Percentiles rank a stretch among this genome's conserved stretches.
Conservation (phyloP, 768 basidiomycete species). For the Pleurotus djamor region DNA sequence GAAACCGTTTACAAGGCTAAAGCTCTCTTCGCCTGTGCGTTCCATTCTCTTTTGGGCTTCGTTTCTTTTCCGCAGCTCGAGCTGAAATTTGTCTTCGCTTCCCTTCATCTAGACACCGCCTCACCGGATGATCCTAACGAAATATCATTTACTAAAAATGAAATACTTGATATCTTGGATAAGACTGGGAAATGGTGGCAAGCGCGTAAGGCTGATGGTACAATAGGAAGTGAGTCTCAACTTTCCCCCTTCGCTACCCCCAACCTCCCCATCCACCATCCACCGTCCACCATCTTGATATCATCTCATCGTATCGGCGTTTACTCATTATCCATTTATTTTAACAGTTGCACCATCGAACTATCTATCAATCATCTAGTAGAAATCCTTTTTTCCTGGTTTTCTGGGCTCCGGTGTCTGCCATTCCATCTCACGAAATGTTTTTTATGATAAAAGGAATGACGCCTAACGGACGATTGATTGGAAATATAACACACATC, state of each 20-base stretch:
- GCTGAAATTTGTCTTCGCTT: neutral
- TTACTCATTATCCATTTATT: slow-evolving; percentile 11
- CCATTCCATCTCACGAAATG: slow-evolving; percentile 10
- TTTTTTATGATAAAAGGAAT: slow-evolving; percentile 9
- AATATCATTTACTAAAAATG: slow-evolving; percentile 79
- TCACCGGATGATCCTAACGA: slow-evolving; percentile 95
- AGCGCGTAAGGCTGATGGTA: slow-evolving; percentile 10
- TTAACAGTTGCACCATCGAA: slow-evolving; percentile 78
- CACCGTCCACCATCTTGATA: no score
- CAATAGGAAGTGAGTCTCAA: slow-evolving; percentile 66
- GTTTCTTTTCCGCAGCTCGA: slow-evolving; percentile 16
- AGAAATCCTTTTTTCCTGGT: slow-evolving; percentile 6
- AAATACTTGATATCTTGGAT: slow-evolving; percentile 13
- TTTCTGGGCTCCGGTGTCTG: slow-evolving; percentile 11
- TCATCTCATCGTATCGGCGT: neutral
- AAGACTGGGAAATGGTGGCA: slow-evolving; percentile 16
- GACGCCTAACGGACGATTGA: neutral
- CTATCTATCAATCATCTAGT: slow-evolving; percentile 77
- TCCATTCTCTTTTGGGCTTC: slow-evolving; percentile 6
- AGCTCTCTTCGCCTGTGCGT: slow-evolving; percentile 86
- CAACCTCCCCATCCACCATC: no score
- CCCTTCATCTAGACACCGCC: slow-evolving; percentile 72
- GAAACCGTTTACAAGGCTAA: slow-evolving; percentile 74
- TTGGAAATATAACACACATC: no score
- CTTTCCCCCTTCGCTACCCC: neutral